Percentiles rank a stretch among this genome's conserved stretches.
Evolutionary conservation across 305 asterid genomes (phyloP).

Genomic region (Fraxinus nigra): DNA sequence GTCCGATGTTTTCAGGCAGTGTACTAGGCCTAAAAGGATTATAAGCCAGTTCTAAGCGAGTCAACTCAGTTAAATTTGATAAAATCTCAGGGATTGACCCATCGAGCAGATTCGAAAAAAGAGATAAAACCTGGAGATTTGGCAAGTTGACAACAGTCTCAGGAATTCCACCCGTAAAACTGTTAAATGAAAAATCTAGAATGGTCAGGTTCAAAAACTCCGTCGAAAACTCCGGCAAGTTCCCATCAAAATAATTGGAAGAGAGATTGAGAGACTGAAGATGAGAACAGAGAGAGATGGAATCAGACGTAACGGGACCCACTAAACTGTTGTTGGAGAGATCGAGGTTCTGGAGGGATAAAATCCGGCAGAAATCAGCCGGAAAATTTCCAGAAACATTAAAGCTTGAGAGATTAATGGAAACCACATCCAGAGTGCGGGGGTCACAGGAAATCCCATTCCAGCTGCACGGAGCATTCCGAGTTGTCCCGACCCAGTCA

Average conservation of each 20-base stretch:
- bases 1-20: constrained; percentile 60
- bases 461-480: constrained; percentile 76
- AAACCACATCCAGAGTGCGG: constrained; percentile 35
- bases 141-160: constrained; percentile 45
- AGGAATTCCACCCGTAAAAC: constrained; percentile 72
- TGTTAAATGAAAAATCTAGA: constrained; percentile 56
- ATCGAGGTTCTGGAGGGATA: constrained; percentile 51
- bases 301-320: constrained; percentile 42
- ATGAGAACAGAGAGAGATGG: constrained; percentile 63
- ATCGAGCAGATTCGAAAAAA: constrained; percentile 53
- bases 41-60: constrained; percentile 39
- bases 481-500: constrained; percentile 50
- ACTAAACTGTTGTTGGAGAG: constrained; percentile 45
- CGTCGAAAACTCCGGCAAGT: constrained; percentile 49
- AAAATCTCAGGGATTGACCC: constrained; percentile 70
- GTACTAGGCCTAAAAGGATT: constrained; percentile 56
- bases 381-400: constrained; percentile 60
- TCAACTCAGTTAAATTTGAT: constrained; percentile 59
- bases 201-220: constrained; percentile 48
- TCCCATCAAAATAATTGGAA: constrained; percentile 52
- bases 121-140: constrained; percentile 43
- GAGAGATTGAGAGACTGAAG: constrained; percentile 52
- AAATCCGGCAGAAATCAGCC: constrained; percentile 73
- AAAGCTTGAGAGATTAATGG: constrained; percentile 46
- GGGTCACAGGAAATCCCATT: constrained; percentile 58